Evolutionary conservation across 1,139 yeast genomes (phyloP).

Genomic region (Debaryomycetaceae sp.): DNA sequence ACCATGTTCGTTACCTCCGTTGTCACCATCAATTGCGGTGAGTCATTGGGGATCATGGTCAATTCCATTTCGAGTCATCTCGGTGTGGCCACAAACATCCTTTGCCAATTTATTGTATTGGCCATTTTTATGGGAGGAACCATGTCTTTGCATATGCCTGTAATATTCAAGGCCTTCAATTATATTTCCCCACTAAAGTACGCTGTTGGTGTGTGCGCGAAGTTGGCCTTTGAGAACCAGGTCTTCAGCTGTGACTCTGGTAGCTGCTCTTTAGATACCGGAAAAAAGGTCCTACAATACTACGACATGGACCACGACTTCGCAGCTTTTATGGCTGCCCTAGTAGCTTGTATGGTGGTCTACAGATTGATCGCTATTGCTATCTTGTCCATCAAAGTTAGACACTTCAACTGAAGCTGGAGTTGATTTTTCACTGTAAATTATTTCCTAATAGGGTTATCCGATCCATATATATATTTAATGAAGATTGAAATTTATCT

Average conservation of each 20-base stretch:
- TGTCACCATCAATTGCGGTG: constrained; percentile 69
- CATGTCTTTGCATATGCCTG: constrained; percentile 73
- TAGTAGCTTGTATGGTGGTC: constrained; percentile 32
- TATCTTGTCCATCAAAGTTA: constrained; percentile 27
- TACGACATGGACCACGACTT: constrained; percentile 29
- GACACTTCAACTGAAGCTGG: constrained; percentile 13
- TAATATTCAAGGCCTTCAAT: constrained; percentile 64
- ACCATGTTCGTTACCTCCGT: constrained; percentile 56
- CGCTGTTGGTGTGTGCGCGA: constrained; percentile 52
- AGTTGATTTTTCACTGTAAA: not conserved
- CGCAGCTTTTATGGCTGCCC: constrained; percentile 33
- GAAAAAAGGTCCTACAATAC: constrained; percentile 31
- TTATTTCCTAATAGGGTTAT: not conserved
- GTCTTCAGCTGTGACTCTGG: constrained; percentile 26
- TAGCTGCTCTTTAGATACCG: constrained; percentile 31
- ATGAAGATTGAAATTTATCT: constrained; percentile 2
- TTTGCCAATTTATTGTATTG: constrained; percentile 59
- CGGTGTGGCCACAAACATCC: constrained; percentile 74
- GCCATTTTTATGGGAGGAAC: constrained; percentile 88
- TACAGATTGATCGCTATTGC: constrained; percentile 31
- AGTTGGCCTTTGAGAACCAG: constrained; percentile 34
- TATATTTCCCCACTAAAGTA: constrained; percentile 74
- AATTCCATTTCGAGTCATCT: constrained; percentile 72
- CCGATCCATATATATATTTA: not conserved
- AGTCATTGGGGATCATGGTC: constrained; percentile 75